Base-by-base conservation (phyloP, 2,329 filamentous ascomycete genomes). In the Colletotrichum sp. region DNA sequence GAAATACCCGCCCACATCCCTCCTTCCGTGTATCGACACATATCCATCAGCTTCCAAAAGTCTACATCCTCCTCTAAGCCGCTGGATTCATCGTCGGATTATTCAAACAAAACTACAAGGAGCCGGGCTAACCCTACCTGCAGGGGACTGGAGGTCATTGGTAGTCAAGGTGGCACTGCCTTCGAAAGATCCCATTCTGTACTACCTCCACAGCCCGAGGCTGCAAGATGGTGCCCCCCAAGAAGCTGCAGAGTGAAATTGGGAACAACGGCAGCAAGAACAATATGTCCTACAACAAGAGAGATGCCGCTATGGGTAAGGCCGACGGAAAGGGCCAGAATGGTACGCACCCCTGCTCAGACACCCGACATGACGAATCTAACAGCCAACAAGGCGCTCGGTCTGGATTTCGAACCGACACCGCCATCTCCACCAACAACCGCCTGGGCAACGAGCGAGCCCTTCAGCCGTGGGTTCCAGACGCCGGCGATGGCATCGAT, bases 341-440 rank as follows among this genome's bases (percentile, higher is more conserved):
- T 79, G 86, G 87, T 87, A 81, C 78, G 81, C 30, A 52, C n/a
- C n/a, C 18, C 27, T 32, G 6, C 32, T 12, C 22, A 22, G 4
- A 10, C 52, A 16, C n/a, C 43, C 16, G 12, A 34, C 27, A 30
- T n/a, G 32, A 28, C 22, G 25, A 32, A 62, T 30, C 77, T 77
- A 79, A 76, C 72, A 27, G n/a, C 39, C 16, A 28, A 28, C 6
- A 60, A 97, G 95, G 94, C 77, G 89, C 90, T 79, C 87, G 91
- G 56, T 86, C 90, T 73, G 90, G 89, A 28, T 98, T 98, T 86
- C 93, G 94, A 78, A 98, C 96, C 28, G 96, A 98, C 82, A 88
- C 92, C 39, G 95, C 97, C 80, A 98, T 98, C 77, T 97, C 96
- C 9, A 94, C 96, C 10, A 94, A 94, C 78, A 91, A 90, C 80